Evolutionary conservation across 164 flowering plant species (phyloP).

Genomic region (Umbilicus rupestris): DNA sequence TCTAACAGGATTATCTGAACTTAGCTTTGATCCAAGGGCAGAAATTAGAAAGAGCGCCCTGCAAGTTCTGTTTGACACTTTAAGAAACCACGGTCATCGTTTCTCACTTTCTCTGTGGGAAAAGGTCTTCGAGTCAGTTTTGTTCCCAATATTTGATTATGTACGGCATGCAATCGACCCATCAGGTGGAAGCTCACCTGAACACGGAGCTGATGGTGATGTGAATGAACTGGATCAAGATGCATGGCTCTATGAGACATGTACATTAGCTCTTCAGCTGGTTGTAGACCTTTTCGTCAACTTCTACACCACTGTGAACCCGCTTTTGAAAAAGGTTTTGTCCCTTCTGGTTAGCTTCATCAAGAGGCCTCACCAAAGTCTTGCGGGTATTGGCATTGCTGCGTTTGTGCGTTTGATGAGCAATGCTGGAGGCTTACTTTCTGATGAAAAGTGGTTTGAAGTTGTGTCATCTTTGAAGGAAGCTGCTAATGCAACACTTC

Average conservation of each 20-base stretch:
- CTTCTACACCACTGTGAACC: constrained; percentile 83
- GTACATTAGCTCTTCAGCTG: constrained; percentile 89
- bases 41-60: constrained; percentile 87
- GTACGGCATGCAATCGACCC: constrained; percentile 96
- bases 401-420: constrained; percentile 96
- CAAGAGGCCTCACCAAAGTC: constrained; percentile 92
- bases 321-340: constrained; percentile 73
- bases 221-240: constrained; percentile 72
- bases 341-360: constrained; percentile 78
- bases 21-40: constrained; percentile 93
- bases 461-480: no score
- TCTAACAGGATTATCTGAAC: no score
- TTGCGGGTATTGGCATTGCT: constrained; percentile 97
- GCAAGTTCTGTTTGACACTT: constrained; percentile 82
- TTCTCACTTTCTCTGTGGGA: constrained; percentile 95
- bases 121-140: constrained; percentile 86
- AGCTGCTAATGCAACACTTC: no score
- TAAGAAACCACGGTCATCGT: constrained; percentile 89
- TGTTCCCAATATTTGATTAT: constrained; percentile 94
- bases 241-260: constrained; percentile 98
- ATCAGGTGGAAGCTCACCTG: constrained; percentile 45
- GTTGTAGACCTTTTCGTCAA: constrained; percentile 95
- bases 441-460: no score
- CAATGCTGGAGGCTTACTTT: constrained; percentile 77
- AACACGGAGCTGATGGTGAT: constrained; percentile 44